These are phyloP conservation scores for Elongisporangium undulatum DNA, from an alignment of 352 stramenopile genomes.

Conservation along the genomic window DNA sequence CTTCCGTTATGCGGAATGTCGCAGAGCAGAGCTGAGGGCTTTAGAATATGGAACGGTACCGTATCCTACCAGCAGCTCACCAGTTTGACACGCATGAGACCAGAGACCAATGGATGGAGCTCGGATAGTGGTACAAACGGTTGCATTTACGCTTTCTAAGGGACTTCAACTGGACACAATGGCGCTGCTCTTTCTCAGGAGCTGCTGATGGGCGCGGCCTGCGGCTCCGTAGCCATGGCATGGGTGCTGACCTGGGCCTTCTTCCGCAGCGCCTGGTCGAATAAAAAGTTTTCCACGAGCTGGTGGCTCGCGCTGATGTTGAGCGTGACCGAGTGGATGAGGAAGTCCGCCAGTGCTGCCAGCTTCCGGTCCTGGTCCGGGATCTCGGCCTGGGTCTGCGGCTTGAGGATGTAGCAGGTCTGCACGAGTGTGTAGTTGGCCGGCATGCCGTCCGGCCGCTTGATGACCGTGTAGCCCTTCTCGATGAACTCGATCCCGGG, in stretches of 20 bases:
- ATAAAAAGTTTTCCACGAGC: slow-evolving; percentile 45
- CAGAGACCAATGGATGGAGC: neutral
- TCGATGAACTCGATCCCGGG: slow-evolving; percentile 42
- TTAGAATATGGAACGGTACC: neutral
- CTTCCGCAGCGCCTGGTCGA: slow-evolving; percentile 20
- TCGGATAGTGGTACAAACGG: neutral
- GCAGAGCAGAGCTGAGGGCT: neutral
- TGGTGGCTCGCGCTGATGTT: slow-evolving; percentile 40
- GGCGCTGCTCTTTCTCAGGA: neutral
- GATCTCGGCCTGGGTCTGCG: slow-evolving; percentile 50
- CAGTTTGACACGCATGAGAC: neutral
- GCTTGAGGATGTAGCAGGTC: slow-evolving; percentile 54
- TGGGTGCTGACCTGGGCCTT: neutral
- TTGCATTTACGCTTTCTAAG: neutral
- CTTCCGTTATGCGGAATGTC: neutral
- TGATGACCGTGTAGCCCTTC: slow-evolving; percentile 51
- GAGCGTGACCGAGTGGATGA: slow-evolving; percentile 24
- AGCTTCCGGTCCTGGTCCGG: slow-evolving; percentile 51
- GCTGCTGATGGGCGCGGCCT: neutral
- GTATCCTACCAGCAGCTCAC: neutral
- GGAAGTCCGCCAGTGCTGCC: slow-evolving; percentile 30
- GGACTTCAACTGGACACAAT: too few species aligned
- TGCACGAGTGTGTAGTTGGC: slow-evolving; percentile 35
- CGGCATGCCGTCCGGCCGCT: slow-evolving; percentile 27
- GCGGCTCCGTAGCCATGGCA: slow-evolving; percentile 1